Base-by-base conservation (phyloP, 768 basidiomycete genomes). In the Serendipita sp. region DNA sequence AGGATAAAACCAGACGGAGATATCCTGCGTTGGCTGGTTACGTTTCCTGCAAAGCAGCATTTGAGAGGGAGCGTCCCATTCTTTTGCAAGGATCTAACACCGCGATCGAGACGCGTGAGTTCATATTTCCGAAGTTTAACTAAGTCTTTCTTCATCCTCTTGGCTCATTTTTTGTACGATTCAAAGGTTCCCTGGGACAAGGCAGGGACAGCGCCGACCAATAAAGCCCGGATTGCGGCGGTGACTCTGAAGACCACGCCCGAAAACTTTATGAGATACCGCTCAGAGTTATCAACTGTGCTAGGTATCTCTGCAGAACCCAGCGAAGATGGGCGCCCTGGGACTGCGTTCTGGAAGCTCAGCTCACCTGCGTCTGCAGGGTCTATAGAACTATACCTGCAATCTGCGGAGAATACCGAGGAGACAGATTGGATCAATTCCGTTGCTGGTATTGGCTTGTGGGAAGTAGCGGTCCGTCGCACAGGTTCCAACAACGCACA, bases 1-100 rank as follows among this genome's bases (percentile, higher is more conserved):
- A 75, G 88, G 4, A 76, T 72, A 41, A 76, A 82, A 30, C 72
- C 76, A 0, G 84, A 87, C 65, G 86, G 85, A 1, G 73, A 75
- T 38, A 72, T 76, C 11, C 67, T 89, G 53, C 71, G 80, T 69
- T 88, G 86, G 86, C 69, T 83, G 45, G 79, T 86, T 45, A 79
- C 76, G 2, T 72, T 75, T 2, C 76, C 83, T 1, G 67, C 67
- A 3, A 66, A 69, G 63, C 30, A 44, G 10, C 63, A 58, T 13
- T 38, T 68, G 51, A 15, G 30, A 7, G 68, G 79, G 1, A 68
- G 69, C 0, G 71, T 83, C 16, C 86, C 87, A 4, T 89, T 89
- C 70, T 89, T 85, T 72, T 89, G 88, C 68, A 85, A 85, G 11
- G 87, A 89, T 69, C 74, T 86, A 2, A 87, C 86, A 2, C 81